A percentile compares a stretch with the other conserved stretches of the same genome.
Conservation (phyloP, 805 yeast species). For the Myxozyma vanderwaltii region DNA sequence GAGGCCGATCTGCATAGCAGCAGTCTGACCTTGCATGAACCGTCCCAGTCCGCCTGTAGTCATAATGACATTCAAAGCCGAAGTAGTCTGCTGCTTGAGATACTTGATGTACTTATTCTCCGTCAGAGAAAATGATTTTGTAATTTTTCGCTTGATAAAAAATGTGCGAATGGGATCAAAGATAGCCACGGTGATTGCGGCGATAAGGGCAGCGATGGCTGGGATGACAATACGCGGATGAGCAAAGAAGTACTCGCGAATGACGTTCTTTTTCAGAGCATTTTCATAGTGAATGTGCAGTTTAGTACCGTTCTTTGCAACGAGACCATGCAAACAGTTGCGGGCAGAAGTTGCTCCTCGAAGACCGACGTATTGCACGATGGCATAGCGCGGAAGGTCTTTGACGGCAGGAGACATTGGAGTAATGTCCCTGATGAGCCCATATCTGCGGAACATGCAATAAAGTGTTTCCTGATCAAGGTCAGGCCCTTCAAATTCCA, state of each 20-base stretch:
- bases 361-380: conserved; percentile 56
- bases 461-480: conserved; percentile 81
- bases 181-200: conserved; percentile 78
- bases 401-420: conserved; percentile 55
- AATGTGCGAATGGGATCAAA: conserved; percentile 93
- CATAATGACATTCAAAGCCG: conserved; percentile 6
- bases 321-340: conserved; percentile 84
- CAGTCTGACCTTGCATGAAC: not conserved
- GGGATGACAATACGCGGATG: conserved; percentile 89
- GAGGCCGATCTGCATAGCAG: conserved; percentile 48
- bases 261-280: conserved; percentile 52
- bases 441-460: conserved; percentile 82
- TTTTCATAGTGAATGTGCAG: conserved; percentile 76
- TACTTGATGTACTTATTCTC: conserved; percentile 37
- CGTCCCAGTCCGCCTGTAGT: conserved; percentile 16
- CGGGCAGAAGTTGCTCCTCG: conserved; percentile 82
- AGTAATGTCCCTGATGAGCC: conserved; percentile 71
- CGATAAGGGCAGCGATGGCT: conserved; percentile 69
- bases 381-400: conserved; percentile 54
- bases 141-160: conserved; percentile 70
- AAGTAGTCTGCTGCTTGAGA: conserved; percentile 36
- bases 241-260: conserved; percentile 61
- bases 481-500: conserved; percentile 71
- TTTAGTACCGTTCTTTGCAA: conserved; percentile 54
- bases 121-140: conserved; percentile 43